Evolutionary conservation across 345 rosid genomes (phyloP).

Genomic region (Boechera retrofracta): DNA sequence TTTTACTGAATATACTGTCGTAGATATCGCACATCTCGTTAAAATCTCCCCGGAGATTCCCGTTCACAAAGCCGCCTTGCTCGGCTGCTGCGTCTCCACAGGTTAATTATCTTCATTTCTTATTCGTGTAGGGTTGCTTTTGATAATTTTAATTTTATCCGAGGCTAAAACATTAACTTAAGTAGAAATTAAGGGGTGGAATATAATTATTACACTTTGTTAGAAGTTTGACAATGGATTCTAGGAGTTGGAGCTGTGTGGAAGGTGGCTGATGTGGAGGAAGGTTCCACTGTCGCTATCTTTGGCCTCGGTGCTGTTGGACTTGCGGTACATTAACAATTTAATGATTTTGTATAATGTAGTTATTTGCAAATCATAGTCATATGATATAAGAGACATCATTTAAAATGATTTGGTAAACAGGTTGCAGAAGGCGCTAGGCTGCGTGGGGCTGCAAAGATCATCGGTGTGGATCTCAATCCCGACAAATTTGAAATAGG

Average conservation of each 20-base stretch:
- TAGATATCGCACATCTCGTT: slow-evolving; percentile 60
- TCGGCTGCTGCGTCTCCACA: slow-evolving; percentile 68
- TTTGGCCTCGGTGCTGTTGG: slow-evolving; percentile 81
- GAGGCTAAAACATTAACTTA: neutral
- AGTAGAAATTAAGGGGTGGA: neutral
- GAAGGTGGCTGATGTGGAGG: slow-evolving; percentile 63
- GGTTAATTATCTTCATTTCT: slow-evolving; percentile 40
- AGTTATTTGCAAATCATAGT: slow-evolving; percentile 7
- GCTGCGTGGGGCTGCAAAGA: slow-evolving; percentile 60
- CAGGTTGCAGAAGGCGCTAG: slow-evolving; percentile 78
- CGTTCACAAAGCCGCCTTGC: slow-evolving; percentile 57
- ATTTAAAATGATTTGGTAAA: slow-evolving; percentile 8
- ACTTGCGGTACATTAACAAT: slow-evolving; percentile 55
- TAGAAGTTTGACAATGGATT: neutral
- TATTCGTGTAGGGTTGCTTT: neutral
- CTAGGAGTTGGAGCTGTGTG: slow-evolving; percentile 75
- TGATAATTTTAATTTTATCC: neutral
- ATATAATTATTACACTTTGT: neutral
- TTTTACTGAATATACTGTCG: slow-evolving; percentile 72
- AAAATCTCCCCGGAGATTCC: slow-evolving; percentile 55
- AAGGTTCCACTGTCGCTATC: slow-evolving; percentile 69
- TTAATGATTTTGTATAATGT: neutral
- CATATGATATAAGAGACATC: neutral
- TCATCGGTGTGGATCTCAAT: slow-evolving; percentile 75
- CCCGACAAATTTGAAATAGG: slow-evolving; percentile 66